Evolutionary conservation across 495 filamentous ascomycete genomes (phyloP).

Genomic region (Letharia lupina): DNA sequence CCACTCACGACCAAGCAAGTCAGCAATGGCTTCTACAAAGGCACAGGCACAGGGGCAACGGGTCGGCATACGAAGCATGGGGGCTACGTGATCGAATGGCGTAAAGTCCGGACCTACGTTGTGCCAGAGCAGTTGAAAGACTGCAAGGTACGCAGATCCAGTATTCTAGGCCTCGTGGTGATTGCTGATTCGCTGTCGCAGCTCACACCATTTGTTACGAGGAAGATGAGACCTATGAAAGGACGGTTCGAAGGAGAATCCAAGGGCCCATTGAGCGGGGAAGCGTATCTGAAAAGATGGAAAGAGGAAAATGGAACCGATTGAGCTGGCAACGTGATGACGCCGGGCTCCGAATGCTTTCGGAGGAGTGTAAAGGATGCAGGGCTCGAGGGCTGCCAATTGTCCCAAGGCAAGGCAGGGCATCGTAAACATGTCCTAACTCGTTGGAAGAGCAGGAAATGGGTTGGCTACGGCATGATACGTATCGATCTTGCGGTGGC

Average conservation of each 20-base stretch:
- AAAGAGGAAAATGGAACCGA: slow-evolving; percentile 60
- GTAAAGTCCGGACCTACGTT: slow-evolving; percentile 84
- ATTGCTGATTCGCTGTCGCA: slow-evolving; percentile 33
- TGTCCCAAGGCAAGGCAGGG: background rate
- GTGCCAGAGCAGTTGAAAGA: slow-evolving; percentile 56
- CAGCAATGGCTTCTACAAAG: slow-evolving; percentile 94
- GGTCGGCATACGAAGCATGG: slow-evolving; percentile 80
- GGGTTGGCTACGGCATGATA: background rate
- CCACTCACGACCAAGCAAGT: slow-evolving; percentile 83
- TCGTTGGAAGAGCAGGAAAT: background rate
- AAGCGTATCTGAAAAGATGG: slow-evolving; percentile 55
- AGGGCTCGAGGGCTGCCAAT: background rate
- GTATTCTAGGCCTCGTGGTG: background rate
- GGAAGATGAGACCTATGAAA: slow-evolving; percentile 42
- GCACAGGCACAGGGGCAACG: slow-evolving; percentile 78
- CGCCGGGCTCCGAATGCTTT: background rate
- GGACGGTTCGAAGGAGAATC: slow-evolving; percentile 44
- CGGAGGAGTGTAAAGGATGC: background rate
- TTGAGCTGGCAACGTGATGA: slow-evolving; percentile 25
- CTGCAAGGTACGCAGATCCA: slow-evolving; percentile 56
- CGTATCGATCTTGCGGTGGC: background rate
- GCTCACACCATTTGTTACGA: slow-evolving; percentile 84
- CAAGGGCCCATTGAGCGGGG: slow-evolving; percentile 47
- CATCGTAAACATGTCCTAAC: background rate
- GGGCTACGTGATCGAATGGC: slow-evolving; percentile 71